Evolutionary conservation across 495 filamentous ascomycete genomes (phyloP).

Genomic region (Friedmanniomyces endolithicus): DNA sequence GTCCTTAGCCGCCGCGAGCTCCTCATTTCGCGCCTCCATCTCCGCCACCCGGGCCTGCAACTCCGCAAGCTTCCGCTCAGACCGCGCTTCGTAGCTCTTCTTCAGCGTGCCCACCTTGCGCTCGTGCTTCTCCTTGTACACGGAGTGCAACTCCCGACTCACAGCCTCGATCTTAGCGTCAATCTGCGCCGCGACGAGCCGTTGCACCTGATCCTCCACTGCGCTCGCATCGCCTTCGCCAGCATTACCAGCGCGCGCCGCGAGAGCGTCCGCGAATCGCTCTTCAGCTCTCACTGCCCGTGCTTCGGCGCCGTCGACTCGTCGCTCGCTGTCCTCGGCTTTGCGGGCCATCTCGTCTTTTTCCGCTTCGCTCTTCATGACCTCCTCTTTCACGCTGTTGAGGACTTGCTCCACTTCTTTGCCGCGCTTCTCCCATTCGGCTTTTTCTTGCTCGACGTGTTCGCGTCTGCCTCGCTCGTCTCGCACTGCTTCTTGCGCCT

Average conservation of each 20-base stretch:
- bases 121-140: constrained; percentile 97
- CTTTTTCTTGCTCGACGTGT: constrained; percentile 59
- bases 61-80: constrained; percentile 71
- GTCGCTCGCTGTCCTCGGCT: constrained; percentile 62
- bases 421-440: constrained; percentile 69
- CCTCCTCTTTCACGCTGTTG: constrained; percentile 65
- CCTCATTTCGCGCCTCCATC: constrained; percentile 59
- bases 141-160: constrained; percentile 71
- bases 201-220: constrained; percentile 20
- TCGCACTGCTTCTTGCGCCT: constrained; percentile 65
- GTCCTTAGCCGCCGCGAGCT: constrained; percentile 51
- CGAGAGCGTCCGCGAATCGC: constrained; percentile 18
- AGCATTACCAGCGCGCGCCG: constrained; percentile 15
- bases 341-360: constrained; percentile 44
- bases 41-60: constrained; percentile 58
- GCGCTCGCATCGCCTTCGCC: constrained; percentile 8
- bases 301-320: constrained; percentile 30
- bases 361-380: constrained; percentile 61
- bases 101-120: constrained; percentile 87
- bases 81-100: constrained; percentile 82
- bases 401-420: constrained; percentile 75
- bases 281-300: constrained; percentile 27
- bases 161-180: constrained; percentile 88
- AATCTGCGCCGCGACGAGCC: constrained; percentile 18
- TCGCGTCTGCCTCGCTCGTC: constrained; percentile 59